Evolutionary conservation across 2,329 filamentous ascomycete genomes (phyloP), one percentile per base, ranked within the genome.

Genomic region (Ophiostoma himal-ulmi): DNA sequence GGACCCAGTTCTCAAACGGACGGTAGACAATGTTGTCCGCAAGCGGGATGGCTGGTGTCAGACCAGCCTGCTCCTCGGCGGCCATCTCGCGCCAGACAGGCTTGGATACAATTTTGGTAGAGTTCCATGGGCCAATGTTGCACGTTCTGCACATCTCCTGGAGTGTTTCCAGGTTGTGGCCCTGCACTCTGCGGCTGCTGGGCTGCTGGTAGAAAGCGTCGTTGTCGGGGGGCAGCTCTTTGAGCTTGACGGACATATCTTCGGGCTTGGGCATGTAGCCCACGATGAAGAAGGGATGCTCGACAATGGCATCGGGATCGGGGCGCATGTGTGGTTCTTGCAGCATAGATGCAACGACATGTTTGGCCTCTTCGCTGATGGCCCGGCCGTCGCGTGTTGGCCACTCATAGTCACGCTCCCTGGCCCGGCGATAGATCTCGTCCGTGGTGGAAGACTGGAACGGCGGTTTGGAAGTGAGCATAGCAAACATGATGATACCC

Each of bases 401-500:
- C 91, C 91, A 94, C 76, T 91, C 89, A 78, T 94, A 94, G 76
- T 93, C 91, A 74, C 90, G 85, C 75, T 89, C 86, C 75, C 84
- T 81, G 70, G 88, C 90, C 79, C 85, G 88, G 79, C 83, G 87
- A 80, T 95, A 95, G 72, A 95, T 95, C 77, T 94, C 91, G 77
- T 95, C 91, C 22, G 91, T 91, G 57, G 91, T 94, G 14, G 90
- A 89, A 14, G 95, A 96, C 80, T 99, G 95, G 79, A 99, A 99
- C 0, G 95, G 95, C 0, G 95, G 94, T 76, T 94, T 96, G 26
- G 95, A 96, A 8, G 95, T 95, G 66, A 98, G 90, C 88, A 99
- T 94, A 67, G 95, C 96, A 81, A 96, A 98, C 89, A 96, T 93
- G 78, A 99, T 99, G 75, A 99, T 95, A 26, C 96, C 95, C 77